Base-by-base conservation (phyloP, 2,329 filamentous ascomycete species). In the Macrophomina tecta region DNA sequence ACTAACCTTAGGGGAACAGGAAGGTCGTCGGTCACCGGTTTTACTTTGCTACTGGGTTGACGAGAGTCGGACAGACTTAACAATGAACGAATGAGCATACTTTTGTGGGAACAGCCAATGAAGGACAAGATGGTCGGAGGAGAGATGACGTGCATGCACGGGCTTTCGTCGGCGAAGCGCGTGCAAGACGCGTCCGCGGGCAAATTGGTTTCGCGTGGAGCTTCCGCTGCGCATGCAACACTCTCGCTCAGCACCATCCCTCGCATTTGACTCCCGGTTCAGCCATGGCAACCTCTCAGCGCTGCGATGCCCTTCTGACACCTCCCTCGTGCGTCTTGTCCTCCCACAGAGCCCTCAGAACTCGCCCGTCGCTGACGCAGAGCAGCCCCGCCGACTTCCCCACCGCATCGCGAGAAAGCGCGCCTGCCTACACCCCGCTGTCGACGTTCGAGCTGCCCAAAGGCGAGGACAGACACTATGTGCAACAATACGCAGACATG, bases 401-500 rank as follows among this genome's bases (percentile, higher is more conserved):
- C 36, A 30, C 36, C 53, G 40, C 38, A 52, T 52, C 56, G 18
- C 65, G 65, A 62, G 28, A 60, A n/a, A 3, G 14, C 12, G 70
- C 83, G 23, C 89, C 87, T 3, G 73, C 80, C 65, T 98, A 97
- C 82, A 90, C 88, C 66, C 89, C 94, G 0, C 84, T 96, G 34
- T 82, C 88, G 65, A 91, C 89, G 7, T 98, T 93, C 78, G 82
- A 82, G 58, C 87, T 98, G 9, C 86, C 91, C 30, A 90, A 83
- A 69, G 86, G 86, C 32, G 79, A 83, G 49, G 80, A 83, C 42
- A 83, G 85, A 69, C 90, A 93, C 65, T 99, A 98, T 78, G 85
- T 94, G 77, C 95, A 98, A 78, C 95, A 99, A 81, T 99, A 92
- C 86, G 92, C 91, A 69, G 95, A 99, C 79, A 94, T 98, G 88